phyloP scores from a whole-genome alignment of 2,329 filamentous ascomycete species.

The Zymoseptoria pseudotritici region DNA sequence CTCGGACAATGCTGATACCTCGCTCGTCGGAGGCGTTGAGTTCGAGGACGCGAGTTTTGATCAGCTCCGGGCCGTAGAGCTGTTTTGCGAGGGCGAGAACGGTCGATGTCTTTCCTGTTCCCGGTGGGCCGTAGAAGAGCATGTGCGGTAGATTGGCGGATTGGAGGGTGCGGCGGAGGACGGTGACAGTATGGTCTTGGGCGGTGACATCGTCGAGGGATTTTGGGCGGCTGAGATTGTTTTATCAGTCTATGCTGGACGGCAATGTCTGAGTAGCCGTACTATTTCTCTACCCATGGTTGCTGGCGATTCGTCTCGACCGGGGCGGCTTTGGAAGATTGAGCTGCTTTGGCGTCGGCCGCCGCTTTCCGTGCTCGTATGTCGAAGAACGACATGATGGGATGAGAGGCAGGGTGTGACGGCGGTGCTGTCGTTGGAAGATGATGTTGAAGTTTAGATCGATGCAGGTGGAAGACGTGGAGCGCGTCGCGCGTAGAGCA shows the following conservation, averaged over 20 bases:
- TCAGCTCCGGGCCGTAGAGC: slow-evolving; percentile 90
- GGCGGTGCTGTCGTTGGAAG: neutral
- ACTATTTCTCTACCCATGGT: slow-evolving; percentile 69
- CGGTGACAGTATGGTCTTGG: slow-evolving; percentile 92
- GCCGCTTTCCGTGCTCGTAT: slow-evolving; percentile 71
- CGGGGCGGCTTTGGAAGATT: slow-evolving; percentile 58
- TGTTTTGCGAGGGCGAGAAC: slow-evolving; percentile 96
- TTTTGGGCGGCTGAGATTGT: slow-evolving; percentile 67
- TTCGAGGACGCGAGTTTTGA: slow-evolving; percentile 91
- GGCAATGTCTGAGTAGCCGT: slow-evolving; percentile 5
- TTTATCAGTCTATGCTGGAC: slow-evolving; percentile 4
- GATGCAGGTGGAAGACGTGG: neutral
- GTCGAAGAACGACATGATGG: slow-evolving; percentile 84
- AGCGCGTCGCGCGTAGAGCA: neutral
- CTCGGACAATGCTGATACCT: slow-evolving; percentile 90
- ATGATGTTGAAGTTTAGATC: neutral
- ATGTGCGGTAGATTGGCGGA: slow-evolving; percentile 97
- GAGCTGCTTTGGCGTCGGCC: slow-evolving; percentile 64
- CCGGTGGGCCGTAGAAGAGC: slow-evolving; percentile 97
- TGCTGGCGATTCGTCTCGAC: slow-evolving; percentile 63
- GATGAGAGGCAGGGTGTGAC: neutral
- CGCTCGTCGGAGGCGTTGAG: slow-evolving; percentile 98
- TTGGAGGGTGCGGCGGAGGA: slow-evolving; percentile 86
- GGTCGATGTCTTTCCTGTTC: slow-evolving; percentile 95
- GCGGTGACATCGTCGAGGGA: slow-evolving; percentile 90